These are phyloP conservation scores for Ambrosia hybrid DNA, from an alignment of 140 eudicot species.

Conservation along the genomic window DNA sequence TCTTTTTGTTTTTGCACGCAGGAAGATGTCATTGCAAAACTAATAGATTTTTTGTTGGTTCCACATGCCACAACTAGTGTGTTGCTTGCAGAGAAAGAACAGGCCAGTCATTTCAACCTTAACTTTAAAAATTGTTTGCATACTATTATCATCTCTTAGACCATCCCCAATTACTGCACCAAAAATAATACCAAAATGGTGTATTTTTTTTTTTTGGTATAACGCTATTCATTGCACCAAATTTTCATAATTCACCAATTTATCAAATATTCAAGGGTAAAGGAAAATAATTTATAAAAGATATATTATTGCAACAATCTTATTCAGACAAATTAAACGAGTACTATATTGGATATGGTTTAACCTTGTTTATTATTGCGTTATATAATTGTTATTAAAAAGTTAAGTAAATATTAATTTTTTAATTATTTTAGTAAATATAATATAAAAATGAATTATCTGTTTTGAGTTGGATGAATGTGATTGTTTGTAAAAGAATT, in stretches of 20 bases:
- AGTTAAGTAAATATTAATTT: not conserved
- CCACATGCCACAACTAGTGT: conserved; percentile 78
- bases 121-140: conserved; percentile 1
- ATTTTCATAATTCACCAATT: not conserved
- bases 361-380: not conserved
- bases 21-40: conserved; percentile 77
- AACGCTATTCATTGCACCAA: conserved; percentile 6
- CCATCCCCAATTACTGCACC: not conserved
- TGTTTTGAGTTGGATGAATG: not conserved
- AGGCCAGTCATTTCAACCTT: conserved; percentile 45
- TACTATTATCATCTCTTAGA: conserved; percentile 5
- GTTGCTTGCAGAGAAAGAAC: conserved; percentile 72
- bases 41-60: conserved; percentile 73
- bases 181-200: conserved; percentile 3
- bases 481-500: not conserved
- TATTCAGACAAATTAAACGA: no score
- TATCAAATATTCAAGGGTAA: not conserved
- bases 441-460: not conserved
- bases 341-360: no score
- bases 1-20: conserved; percentile 31
- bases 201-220: not conserved
- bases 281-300: not conserved
- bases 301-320: no score
- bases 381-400: not conserved
- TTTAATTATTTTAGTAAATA: no score